Evolutionary conservation across 2,329 filamentous ascomycete genomes (phyloP), one percentile per base, ranked within the genome.

Genomic region (Thermomyces lanuginosus): DNA sequence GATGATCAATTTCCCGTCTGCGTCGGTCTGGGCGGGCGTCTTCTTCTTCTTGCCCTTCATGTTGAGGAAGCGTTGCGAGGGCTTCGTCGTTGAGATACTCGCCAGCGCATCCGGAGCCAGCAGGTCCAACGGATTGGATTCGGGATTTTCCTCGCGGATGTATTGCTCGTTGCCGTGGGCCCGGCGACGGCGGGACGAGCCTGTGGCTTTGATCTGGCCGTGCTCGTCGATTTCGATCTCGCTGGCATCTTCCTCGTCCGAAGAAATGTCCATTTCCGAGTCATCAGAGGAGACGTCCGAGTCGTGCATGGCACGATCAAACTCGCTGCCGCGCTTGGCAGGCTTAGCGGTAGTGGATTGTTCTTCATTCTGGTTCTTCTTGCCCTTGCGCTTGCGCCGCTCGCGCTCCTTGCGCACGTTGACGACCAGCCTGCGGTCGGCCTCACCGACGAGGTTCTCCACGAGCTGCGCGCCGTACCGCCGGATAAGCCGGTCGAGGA

Each of bases 361-460:
- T 7, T 63, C 61, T 36, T 61, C 46, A 3, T 68, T 64, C 4
- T 62, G 67, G 5, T 64, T 71, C 15, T 64, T 70, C 23, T 77
- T 77, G 65, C 83, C 92, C 65, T 83, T 84, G 55, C 76, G 74
- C 69, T 92, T 93, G 43, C 69, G 74, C 36, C 86, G 71, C 53
- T 95, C 86, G 51, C 83, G 80, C 18, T 80, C 83, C 63, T 98
- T 98, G 42, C 86, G 78, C 46, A 98, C 93, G 46, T 95, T 93
- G 45, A 74, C 67, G 21, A 98, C 76, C 29, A 98, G 63, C 54
- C 95, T 98, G 40, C 73, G 73, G 55, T 93, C 86, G 12, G 71
- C 70, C 43, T 91, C 80, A 3, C 84, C 86, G 32, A 80, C 84
- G 49, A 79, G 64, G 37, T 70, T 69, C 54, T 89, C 80, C 8